Evolutionary conservation across 495 filamentous ascomycete species (phyloP).

Genomic region (Aspergillus ostianus): DNA sequence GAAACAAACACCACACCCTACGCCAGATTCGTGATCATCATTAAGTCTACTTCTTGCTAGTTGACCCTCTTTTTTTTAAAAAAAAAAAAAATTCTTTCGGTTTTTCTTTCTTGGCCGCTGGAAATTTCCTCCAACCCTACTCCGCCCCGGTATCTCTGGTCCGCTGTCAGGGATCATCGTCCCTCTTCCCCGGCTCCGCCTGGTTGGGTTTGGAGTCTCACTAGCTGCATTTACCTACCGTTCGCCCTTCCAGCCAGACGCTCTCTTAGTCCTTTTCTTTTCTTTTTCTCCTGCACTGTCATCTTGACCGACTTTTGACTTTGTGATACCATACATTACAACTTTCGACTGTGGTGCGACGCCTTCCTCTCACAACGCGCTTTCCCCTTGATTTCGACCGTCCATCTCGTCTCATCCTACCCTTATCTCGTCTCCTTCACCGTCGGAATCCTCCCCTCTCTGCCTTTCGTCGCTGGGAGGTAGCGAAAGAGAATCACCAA

Average conservation of each 20-base stretch:
- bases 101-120: slow-evolving; percentile 13
- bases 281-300: slow-evolving; percentile 27
- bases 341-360: slow-evolving; percentile 39
- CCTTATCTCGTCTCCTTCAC: background rate
- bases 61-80: no score
- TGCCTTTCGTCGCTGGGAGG: background rate
- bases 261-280: slow-evolving; percentile 20
- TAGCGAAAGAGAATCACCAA: background rate
- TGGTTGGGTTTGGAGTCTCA: slow-evolving; percentile 20
- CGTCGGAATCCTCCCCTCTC: slow-evolving; percentile 6
- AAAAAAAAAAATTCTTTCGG: background rate
- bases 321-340: slow-evolving; percentile 40
- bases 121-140: slow-evolving; percentile 5
- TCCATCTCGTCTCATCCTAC: slow-evolving; percentile 10
- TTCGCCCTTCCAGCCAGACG: slow-evolving; percentile 21
- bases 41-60: no score
- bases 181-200: slow-evolving; percentile 18
- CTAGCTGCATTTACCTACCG: slow-evolving; percentile 23
- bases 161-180: slow-evolving; percentile 18
- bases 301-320: slow-evolving; percentile 46
- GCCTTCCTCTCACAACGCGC: slow-evolving; percentile 24
- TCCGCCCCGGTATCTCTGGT: background rate
- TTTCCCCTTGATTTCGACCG: slow-evolving; percentile 26
- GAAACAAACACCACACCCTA: background rate
- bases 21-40: no score